Evolutionary conservation across 306 rosid species (phyloP).

Genomic region (Corylus heterophylla): DNA sequence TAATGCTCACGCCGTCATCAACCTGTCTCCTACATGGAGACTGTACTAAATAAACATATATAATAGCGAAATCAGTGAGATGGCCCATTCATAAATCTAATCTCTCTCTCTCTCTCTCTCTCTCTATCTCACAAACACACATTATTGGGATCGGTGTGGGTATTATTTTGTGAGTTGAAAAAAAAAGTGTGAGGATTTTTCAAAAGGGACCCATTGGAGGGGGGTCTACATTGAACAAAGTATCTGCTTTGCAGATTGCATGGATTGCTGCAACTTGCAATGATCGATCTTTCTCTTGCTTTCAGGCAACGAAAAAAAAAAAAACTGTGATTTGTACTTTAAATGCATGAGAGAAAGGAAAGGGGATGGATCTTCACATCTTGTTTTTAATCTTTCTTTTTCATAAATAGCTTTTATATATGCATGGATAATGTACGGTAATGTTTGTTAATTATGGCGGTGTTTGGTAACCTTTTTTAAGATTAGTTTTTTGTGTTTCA

Average conservation of each 20-base stretch:
- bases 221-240: slow-evolving; percentile 22
- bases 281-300: background rate
- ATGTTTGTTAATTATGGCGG: no score
- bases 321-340: no score
- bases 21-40: slow-evolving; percentile 65
- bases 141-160: slow-evolving; percentile 25
- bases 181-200: background rate
- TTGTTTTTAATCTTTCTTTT: no score
- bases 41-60: slow-evolving; percentile 33
- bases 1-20: slow-evolving; percentile 30
- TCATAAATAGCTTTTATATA: no score
- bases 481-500: no score
- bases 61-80: slow-evolving; percentile 36
- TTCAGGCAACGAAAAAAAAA: no score
- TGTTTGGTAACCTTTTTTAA: no score
- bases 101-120: background rate
- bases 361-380: no score
- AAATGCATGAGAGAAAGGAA: no score
- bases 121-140: background rate
- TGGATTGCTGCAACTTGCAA: background rate
- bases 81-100: slow-evolving; percentile 15
- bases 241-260: background rate
- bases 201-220: slow-evolving; percentile 20
- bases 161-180: background rate
- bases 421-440: no score